Evolutionary conservation across 495 filamentous ascomycete species (phyloP), one percentile per base, ranked within the genome.

Genomic region (Penicillium arizonense): DNA sequence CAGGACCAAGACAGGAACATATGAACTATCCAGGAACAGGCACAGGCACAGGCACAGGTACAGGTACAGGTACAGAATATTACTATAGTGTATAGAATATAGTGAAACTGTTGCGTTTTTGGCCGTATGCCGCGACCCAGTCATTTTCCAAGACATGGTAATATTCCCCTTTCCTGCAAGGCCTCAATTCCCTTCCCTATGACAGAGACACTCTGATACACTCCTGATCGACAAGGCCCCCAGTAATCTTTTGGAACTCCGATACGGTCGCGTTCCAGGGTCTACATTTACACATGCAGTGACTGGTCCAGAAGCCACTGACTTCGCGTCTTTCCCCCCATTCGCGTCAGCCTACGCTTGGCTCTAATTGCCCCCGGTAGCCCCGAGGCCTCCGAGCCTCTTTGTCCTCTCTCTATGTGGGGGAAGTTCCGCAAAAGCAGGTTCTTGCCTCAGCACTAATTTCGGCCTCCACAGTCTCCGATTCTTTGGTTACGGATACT

Each of bases 221-320:
- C 58, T 56, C 53, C 57, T 55, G 56, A 59, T 59, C 51, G 58
- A 62, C 56, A 51, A 18, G 18, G 18, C 18, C 18, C 52, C 42
- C 45, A 33, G 55, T 58, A 59, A 51, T 42, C 46, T 47, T 33
- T 53, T 21, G 47, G 43, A 54, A 56, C 36, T 48, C 40, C 56
- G 54, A 60, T 60, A 65, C 63, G 60, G 50, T 65, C 64, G 59
- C 62, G 62, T 63, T 45, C 62, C 57, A 63, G 62, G 62, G 57
- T 58, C 64, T 60, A 30, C 28, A 4, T 7, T 7, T 7, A 30
- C 28, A 30, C 40, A 44, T 47, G 54, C 44, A 23, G 18, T 65
- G 59, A 67, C 64, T 67, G 64, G 64, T 40, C 45, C 64, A 48
- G 40, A 35, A 42, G 50, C 32, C 63, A 58, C 60, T 54, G 56